Evolutionary conservation across 805 yeast genomes (phyloP).

Genomic region (Candida gorgasii): DNA sequence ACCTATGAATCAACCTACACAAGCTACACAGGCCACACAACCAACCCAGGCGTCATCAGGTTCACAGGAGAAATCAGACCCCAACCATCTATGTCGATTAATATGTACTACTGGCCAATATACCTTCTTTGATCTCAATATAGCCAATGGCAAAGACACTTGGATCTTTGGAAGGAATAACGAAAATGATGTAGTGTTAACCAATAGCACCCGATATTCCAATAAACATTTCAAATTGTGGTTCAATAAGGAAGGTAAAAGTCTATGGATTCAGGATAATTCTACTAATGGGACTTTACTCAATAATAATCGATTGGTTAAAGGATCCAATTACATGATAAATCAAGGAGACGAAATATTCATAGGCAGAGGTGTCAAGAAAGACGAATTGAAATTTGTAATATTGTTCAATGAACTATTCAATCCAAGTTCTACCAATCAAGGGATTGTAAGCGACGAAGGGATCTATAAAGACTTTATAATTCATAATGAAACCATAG

Average conservation of each 20-base stretch:
- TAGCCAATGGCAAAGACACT: conserved; percentile 30
- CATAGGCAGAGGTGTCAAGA: conserved; percentile 81
- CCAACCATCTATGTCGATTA: conserved; percentile 49
- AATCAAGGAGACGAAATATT: conserved; percentile 93
- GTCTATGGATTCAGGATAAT: conserved; percentile 65
- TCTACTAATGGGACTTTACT: conserved; percentile 94
- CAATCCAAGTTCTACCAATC: conserved; percentile 32
- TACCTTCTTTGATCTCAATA: conserved; percentile 44
- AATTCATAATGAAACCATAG: conserved; percentile 80
- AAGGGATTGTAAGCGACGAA: conserved; percentile 35
- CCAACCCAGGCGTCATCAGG: conserved; percentile 41
- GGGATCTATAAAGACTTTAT: conserved; percentile 74
- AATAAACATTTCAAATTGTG: conserved; percentile 73
- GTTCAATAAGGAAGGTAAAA: conserved; percentile 58
- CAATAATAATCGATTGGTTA: conserved; percentile 70
- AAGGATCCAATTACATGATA: conserved; percentile 75
- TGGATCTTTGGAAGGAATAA: conserved; percentile 80
- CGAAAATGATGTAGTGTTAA: conserved; percentile 63
- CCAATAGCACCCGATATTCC: conserved; percentile 62
- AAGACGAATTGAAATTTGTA: conserved; percentile 60
- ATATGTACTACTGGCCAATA: conserved; percentile 63
- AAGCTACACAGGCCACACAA: conserved; percentile 21
- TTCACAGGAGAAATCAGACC: conserved; percentile 26
- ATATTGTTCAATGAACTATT: conserved; percentile 47
- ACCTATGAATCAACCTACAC: conserved; percentile 4